Conservation (phyloP, 352 stramenopile species). For the Phytophthora pistaciae region DNA sequence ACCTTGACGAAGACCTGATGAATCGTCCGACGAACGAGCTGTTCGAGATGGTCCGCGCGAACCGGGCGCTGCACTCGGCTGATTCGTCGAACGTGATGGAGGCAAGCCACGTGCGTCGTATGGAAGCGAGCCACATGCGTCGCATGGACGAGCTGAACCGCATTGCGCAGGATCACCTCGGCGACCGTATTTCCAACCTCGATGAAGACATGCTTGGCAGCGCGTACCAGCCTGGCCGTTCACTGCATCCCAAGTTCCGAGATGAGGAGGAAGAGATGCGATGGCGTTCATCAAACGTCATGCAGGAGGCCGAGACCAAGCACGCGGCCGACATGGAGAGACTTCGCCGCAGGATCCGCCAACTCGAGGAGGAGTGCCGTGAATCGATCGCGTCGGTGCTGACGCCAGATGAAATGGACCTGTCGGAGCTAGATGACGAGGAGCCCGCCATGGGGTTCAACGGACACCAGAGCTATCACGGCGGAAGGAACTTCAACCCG, state of each 20-base stretch:
- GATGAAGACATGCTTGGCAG: conserved; percentile 41
- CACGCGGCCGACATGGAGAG: conserved; percentile 58
- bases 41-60: conserved; percentile 55
- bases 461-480: conserved; percentile 9
- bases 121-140: conserved; percentile 54
- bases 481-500: conserved; percentile 21
- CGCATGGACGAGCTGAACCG: conserved; percentile 68
- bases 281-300: conserved; percentile 56
- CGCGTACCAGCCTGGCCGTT: conserved; percentile 27
- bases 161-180: conserved; percentile 57
- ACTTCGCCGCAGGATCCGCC: conserved; percentile 47
- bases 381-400: conserved; percentile 67
- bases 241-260: conserved; percentile 20
- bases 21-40: conserved; percentile 57
- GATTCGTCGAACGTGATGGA: conserved; percentile 52
- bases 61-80: conserved; percentile 20
- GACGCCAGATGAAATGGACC: conserved; percentile 54
- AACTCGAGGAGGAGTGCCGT: conserved; percentile 64
- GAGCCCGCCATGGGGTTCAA: conserved; percentile 13
- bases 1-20: conserved; percentile 58
- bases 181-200: conserved; percentile 54
- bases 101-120: conserved; percentile 50
- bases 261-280: conserved; percentile 30
- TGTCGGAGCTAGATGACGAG: conserved; percentile 49
- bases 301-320: conserved; percentile 53